phyloP scores from a whole-genome alignment of 2,329 filamentous ascomycete species.

The Colletotrichum lentis region DNA sequence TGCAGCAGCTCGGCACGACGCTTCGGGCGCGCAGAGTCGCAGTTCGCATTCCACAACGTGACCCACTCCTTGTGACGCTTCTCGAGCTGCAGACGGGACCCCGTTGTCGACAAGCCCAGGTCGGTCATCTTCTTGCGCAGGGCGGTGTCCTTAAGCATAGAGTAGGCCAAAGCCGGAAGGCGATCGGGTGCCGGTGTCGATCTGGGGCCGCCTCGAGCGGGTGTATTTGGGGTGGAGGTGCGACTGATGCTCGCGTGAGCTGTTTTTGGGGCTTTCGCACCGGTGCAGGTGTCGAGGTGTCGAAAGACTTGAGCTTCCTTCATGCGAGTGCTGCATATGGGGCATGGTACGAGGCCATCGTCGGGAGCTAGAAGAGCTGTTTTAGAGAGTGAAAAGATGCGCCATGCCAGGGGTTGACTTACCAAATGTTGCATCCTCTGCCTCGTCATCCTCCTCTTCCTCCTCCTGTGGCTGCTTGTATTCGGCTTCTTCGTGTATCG shows the following conservation, averaged over 20 bases:
- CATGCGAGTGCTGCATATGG: constrained; percentile 82
- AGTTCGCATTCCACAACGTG: constrained; percentile 96
- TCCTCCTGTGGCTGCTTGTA: constrained; percentile 27
- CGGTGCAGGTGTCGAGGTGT: constrained; percentile 76
- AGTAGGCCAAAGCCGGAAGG: constrained; percentile 84
- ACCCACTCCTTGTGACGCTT: constrained; percentile 90
- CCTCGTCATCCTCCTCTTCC: constrained; percentile 24
- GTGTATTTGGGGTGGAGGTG: constrained; percentile 15
- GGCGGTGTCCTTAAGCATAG: constrained; percentile 79
- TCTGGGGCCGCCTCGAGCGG: constrained; percentile 42
- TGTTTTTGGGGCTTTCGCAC: constrained; percentile 44
- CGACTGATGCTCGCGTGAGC: not conserved
- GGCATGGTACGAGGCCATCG: constrained; percentile 83
- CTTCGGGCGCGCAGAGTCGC: constrained; percentile 80
- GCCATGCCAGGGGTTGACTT: not conserved
- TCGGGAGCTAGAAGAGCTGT: constrained; percentile 50
- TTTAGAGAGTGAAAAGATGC: constrained; percentile 30
- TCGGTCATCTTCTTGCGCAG: constrained; percentile 84
- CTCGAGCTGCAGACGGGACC: constrained; percentile 74
- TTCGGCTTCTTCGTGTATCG: constrained; percentile 40
- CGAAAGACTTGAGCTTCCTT: constrained; percentile 78
- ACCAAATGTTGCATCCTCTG: constrained; percentile 25
- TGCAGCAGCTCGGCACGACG: constrained; percentile 74
- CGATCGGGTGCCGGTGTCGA: constrained; percentile 59
- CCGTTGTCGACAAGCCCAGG: constrained; percentile 77